Evolutionary conservation across 2,329 filamentous ascomycete genomes (phyloP).

Genomic region (Colletotrichum tofieldiae): DNA sequence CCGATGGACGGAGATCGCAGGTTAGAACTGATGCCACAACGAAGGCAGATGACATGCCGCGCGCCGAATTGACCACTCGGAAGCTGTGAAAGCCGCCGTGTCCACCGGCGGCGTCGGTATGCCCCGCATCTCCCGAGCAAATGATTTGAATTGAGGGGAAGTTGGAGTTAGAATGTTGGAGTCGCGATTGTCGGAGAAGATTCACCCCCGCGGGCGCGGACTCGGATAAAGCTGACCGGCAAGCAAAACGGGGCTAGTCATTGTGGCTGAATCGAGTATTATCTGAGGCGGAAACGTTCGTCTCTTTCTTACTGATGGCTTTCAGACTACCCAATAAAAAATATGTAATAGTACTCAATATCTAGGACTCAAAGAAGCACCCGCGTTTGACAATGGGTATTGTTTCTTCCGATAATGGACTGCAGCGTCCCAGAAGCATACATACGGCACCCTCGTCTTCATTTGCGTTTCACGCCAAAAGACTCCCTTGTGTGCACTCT

Average conservation of each 20-base stretch:
- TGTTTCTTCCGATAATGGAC: background rate
- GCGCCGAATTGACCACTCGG: conserved; percentile 30
- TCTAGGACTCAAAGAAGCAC: background rate
- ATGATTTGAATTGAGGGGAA: background rate
- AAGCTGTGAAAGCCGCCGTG: conserved; percentile 35
- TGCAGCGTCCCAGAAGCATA: background rate
- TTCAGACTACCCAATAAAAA: background rate
- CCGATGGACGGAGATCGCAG: conserved; percentile 21
- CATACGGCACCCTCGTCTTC: background rate
- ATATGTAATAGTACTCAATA: background rate
- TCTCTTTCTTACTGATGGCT: background rate
- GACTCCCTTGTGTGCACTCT: conserved; percentile 9
- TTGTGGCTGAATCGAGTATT: background rate
- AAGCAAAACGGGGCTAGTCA: background rate
- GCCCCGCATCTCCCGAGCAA: conserved; percentile 27
- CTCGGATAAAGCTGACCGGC: background rate
- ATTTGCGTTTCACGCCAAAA: background rate
- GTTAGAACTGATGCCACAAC: conserved; percentile 24
- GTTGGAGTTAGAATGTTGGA: conserved; percentile 5
- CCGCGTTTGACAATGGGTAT: background rate
- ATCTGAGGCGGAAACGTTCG: too few relatives aligned
- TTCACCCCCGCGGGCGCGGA: conserved; percentile 2
- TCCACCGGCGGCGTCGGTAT: conserved; percentile 11
- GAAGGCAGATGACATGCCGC: conserved; percentile 21
- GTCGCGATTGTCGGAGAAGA: background rate